Evolutionary conservation across 2,329 filamentous ascomycete genomes (phyloP).

Genomic region (Ploettnerulaceae sp.): DNA sequence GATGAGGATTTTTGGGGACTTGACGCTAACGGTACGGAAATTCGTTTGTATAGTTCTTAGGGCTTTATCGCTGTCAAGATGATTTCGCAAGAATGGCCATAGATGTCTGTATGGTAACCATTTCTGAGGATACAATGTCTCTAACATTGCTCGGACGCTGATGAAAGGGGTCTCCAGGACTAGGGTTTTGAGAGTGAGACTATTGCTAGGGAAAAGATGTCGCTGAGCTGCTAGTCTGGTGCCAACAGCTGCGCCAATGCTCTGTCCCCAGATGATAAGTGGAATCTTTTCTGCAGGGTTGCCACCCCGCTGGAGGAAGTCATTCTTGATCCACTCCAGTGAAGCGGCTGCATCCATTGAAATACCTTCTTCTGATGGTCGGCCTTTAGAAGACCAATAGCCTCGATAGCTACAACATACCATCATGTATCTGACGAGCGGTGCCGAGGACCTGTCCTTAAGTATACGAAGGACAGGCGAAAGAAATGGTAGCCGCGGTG

Average conservation of each 20-base stretch:
- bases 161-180: conserved; percentile 75
- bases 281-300: conserved; percentile 29
- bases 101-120: conserved; percentile 76
- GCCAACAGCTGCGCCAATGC: conserved; percentile 68
- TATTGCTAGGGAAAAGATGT: conserved; percentile 10
- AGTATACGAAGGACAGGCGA: conserved; percentile 48
- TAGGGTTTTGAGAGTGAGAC: conserved; percentile 40
- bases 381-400: conserved; percentile 72
- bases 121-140: conserved; percentile 68
- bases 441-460: conserved; percentile 31
- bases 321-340: conserved; percentile 53
- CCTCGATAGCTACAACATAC: conserved; percentile 48
- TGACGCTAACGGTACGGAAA: conserved; percentile 25
- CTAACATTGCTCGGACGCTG: conserved; percentile 65
- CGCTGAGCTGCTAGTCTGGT: conserved; percentile 41
- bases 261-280: conserved; percentile 71
- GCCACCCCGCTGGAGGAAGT: conserved; percentile 30
- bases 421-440: conserved; percentile 41
- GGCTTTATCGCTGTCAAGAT: conserved; percentile 51
- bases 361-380: conserved; percentile 66
- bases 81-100: conserved; percentile 66
- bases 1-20: conserved; percentile 36
- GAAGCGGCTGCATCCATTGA: conserved; percentile 63
- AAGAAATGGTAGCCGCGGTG: conserved; percentile 51
- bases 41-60: conserved; percentile 40